phyloP scores from a whole-genome alignment of 148 eudicot species.

The Cornus controversa region DNA sequence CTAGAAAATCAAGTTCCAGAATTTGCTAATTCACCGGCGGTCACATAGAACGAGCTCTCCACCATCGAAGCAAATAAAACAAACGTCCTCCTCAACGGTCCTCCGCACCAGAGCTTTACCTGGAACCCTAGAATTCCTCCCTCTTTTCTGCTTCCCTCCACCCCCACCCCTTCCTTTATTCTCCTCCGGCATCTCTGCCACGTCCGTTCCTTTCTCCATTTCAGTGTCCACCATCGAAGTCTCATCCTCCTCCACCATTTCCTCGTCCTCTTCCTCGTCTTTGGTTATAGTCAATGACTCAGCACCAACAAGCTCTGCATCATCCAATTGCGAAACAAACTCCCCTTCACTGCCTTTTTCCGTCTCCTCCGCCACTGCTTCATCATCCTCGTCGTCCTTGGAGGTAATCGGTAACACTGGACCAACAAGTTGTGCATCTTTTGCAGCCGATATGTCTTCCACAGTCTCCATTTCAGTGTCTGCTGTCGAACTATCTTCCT shows the following conservation, averaged over 20 bases:
- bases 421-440: neutral
- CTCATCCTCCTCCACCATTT: constrained; percentile 21
- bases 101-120: constrained; percentile 44
- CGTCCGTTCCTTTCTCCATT: constrained; percentile 32
- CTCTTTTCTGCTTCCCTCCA: constrained; percentile 82
- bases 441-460: neutral
- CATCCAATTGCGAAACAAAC: constrained; percentile 27
- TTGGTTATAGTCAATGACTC: neutral
- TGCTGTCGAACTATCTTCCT: constrained; percentile 8
- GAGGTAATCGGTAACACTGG: neutral
- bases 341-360: constrained; percentile 25
- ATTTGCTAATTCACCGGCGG: constrained; percentile 49
- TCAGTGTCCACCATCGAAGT: constrained; percentile 26
- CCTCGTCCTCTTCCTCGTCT: constrained; percentile 25
- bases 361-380: constrained; percentile 21
- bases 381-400: constrained; percentile 18
- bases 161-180: constrained; percentile 39
- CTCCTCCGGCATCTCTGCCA: constrained; percentile 22
- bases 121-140: constrained; percentile 34
- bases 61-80: constrained; percentile 96
- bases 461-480: constrained; percentile 12
- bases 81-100: constrained; percentile 78
- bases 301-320: constrained; percentile 8
- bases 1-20: neutral
- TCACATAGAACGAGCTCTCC: constrained; percentile 95